Conservation (phyloP, 805 yeast genomes). For the Kurtzmaniella fragi region DNA sequence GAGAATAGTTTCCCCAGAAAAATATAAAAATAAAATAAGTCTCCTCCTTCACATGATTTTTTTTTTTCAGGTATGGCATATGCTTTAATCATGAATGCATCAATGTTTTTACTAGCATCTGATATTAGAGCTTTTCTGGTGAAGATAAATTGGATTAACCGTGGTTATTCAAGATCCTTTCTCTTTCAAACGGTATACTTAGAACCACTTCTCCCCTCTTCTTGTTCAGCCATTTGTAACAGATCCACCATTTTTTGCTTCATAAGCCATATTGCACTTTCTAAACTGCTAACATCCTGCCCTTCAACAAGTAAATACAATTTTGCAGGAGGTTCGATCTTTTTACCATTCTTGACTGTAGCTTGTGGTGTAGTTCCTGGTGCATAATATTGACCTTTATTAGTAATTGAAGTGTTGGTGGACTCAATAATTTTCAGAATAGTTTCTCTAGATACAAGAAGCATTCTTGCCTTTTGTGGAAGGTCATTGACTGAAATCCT, state of each 20-base stretch:
- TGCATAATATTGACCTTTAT: slow-evolving; percentile 68
- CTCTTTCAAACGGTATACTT: slow-evolving; percentile 41
- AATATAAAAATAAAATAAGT: no score
- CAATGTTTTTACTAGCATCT: no score
- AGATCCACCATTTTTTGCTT: slow-evolving; percentile 55
- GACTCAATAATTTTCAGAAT: slow-evolving; percentile 61
- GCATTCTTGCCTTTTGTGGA: slow-evolving; percentile 79
- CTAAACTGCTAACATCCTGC: slow-evolving; percentile 51
- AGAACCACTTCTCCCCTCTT: slow-evolving; percentile 33
- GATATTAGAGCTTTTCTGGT: no score
- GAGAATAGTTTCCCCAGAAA: no score
- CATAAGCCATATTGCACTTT: slow-evolving; percentile 53
- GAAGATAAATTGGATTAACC: no score
- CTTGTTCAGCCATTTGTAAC: slow-evolving; percentile 43
- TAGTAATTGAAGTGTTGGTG: slow-evolving; percentile 73
- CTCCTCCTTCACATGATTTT: no score
- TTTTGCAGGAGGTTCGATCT: slow-evolving; percentile 59
- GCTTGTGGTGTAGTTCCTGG: slow-evolving; percentile 46
- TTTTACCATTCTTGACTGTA: slow-evolving; percentile 41
- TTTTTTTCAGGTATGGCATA: no score
- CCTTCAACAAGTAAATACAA: slow-evolving; percentile 78
- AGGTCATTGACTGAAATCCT: slow-evolving; percentile 76
- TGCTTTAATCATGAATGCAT: no score
- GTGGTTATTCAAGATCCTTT: no score
- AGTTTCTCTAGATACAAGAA: slow-evolving; percentile 63